Evolutionary conservation across 768 basidiomycete genomes (phyloP), one percentile per base, ranked within the genome.

Genomic region (Trametes meyenii): DNA sequence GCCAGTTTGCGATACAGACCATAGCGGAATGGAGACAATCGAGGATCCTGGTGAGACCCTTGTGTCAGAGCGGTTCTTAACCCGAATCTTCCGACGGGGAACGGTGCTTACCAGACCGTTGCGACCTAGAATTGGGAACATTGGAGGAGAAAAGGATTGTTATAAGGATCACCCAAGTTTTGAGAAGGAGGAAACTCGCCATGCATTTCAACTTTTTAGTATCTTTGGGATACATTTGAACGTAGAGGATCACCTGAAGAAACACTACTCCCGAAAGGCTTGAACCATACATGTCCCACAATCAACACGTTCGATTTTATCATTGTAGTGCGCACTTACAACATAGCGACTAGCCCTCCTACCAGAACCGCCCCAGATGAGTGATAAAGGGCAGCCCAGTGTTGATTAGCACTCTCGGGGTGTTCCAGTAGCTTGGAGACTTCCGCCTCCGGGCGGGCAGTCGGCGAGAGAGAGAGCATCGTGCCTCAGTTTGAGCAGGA

Each of bases 11-110:
- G 3, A 61, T 49, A 29, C 58, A 64, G 19, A 69, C 62, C 46
- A 69, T 51, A 19, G 53, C 44, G 13, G 68, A 65, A 43, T 71
- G 70, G 16, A 67, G 40, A 13, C 68, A 40, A 50, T 71, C 70
- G 2, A 71, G 50, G 6, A 66, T 14, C 68, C 70, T 71, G 45
- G 10, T 2, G 36, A 21, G n/a, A n/a, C n/a, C n/a, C n/a, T n/a
- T 11, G 5, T 10, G 35, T 29, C 26, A 23, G 19, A 14, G 12
- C 24, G 19, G 19, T 39, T 7, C 38, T 39, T 39, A 7, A 39
- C 38, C 14, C 38, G 14, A 8, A 8, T 14, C 38, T 2, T 6
- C 13, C 44, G 8, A 50, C 59, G 19, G n/a, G n/a, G n/a, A n/a
- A n/a, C n/a, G n/a, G n/a, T n/a, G n/a, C n/a, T n/a, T 17, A 64